These are phyloP conservation scores for Neoscytalidium dimidiatum DNA, from an alignment of 2,329 filamentous ascomycete species.

Conservation along the genomic window DNA sequence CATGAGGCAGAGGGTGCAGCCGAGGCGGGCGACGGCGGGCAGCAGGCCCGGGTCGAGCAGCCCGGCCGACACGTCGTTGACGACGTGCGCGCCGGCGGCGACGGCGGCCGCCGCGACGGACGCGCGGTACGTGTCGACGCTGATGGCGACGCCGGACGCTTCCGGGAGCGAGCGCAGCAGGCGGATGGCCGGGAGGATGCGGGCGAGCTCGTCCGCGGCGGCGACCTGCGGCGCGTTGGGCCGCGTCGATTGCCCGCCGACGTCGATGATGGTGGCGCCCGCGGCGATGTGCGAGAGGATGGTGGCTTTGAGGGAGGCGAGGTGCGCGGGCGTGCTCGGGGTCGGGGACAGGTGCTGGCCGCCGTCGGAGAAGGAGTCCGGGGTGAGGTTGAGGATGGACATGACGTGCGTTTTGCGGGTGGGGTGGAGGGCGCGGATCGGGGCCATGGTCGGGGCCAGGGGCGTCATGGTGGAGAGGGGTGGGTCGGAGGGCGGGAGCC, in stretches of 20 bases:
- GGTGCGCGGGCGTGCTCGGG: slow-evolving; percentile 38
- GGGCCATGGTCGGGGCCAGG: slow-evolving; percentile 34
- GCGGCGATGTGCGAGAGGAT: slow-evolving; percentile 63
- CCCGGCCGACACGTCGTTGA: slow-evolving; percentile 93
- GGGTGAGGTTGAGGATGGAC: slow-evolving; percentile 93
- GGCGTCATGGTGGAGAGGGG: slow-evolving; percentile 43
- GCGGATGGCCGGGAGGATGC: slow-evolving; percentile 77
- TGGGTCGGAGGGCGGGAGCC: slow-evolving; percentile 35
- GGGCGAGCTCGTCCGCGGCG: slow-evolving; percentile 72
- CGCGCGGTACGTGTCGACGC: slow-evolving; percentile 90
- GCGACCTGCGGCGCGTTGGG: slow-evolving; percentile 71
- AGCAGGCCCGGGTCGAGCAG: slow-evolving; percentile 80
- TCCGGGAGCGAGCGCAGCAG: slow-evolving; percentile 69
- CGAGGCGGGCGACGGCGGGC: slow-evolving; percentile 71
- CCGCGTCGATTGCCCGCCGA: slow-evolving; percentile 91
- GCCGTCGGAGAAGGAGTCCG: slow-evolving; percentile 96
- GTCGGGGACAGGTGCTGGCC: slow-evolving; percentile 45
- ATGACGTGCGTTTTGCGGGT: slow-evolving; percentile 70
- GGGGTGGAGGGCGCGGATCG: slow-evolving; percentile 30
- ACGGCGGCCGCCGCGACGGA: slow-evolving; percentile 77
- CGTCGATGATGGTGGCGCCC: slow-evolving; percentile 83
- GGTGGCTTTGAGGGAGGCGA: slow-evolving; percentile 55
- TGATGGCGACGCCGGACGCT: slow-evolving; percentile 68
- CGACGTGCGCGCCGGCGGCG: slow-evolving; percentile 79
- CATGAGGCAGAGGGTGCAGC: slow-evolving; percentile 76